Conservation (phyloP, 2,329 filamentous ascomycete genomes). For the Aspergillus floridensis region DNA sequence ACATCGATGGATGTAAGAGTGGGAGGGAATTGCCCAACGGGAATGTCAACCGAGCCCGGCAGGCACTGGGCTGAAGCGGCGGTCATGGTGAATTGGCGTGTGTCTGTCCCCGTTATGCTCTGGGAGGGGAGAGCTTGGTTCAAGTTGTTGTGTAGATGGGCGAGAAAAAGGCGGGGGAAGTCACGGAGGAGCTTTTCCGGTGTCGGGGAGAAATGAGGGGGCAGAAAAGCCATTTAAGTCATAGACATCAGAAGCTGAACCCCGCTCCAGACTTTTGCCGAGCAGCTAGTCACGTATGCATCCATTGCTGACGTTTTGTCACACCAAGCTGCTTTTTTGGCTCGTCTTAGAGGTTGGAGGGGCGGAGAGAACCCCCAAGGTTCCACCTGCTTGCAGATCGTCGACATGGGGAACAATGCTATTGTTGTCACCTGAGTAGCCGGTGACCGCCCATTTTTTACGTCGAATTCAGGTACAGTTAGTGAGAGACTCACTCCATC, state of each 20-base stretch:
- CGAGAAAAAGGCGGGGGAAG: neutral
- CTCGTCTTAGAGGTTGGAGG: neutral
- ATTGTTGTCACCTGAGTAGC: no score
- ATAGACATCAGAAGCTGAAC: neutral
- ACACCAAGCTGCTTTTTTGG: neutral
- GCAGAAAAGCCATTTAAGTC: neutral
- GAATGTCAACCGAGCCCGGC: conserved; percentile 56
- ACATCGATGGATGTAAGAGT: conserved; percentile 39
- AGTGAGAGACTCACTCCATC: no score
- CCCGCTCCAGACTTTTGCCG: neutral
- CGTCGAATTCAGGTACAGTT: no score
- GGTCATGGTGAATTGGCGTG: conserved; percentile 10
- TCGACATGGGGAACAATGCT: neutral
- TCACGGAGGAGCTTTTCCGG: neutral
- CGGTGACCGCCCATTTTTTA: no score
- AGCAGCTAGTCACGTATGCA: neutral
- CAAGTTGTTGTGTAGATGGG: no score
- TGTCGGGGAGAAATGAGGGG: neutral
- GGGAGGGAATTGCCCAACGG: conserved; percentile 44
- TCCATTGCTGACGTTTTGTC: neutral
- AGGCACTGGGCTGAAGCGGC: conserved; percentile 45
- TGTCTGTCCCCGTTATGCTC: neutral
- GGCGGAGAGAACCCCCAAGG: neutral
- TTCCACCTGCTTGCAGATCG: neutral
- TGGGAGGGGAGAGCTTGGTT: neutral